These are phyloP conservation scores for Irpex rosettiformis DNA, from an alignment of 1,284 basidiomycete genomes.

Conservation along the genomic window DNA sequence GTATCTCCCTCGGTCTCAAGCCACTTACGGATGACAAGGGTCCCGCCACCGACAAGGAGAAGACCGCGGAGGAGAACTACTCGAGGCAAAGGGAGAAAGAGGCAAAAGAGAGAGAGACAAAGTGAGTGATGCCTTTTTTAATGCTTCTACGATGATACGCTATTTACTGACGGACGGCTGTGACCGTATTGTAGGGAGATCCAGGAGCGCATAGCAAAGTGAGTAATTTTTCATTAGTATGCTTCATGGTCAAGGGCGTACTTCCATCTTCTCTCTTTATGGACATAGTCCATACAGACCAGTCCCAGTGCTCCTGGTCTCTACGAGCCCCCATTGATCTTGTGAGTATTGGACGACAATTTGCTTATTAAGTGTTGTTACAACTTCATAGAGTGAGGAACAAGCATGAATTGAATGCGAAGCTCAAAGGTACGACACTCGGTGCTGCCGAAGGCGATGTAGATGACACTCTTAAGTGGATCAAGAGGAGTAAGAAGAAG, in stretches of 20 bases:
- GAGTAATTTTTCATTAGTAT: slow-evolving; percentile 41
- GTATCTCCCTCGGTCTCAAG: slow-evolving; percentile 91
- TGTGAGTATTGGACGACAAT: slow-evolving; percentile 13
- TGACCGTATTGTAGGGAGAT: slow-evolving; percentile 57
- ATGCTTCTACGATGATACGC: slow-evolving; percentile 12
- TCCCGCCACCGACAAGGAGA: slow-evolving; percentile 67
- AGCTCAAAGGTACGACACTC: slow-evolving; percentile 87
- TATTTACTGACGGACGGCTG: slow-evolving; percentile 17
- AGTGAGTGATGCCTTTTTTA: slow-evolving; percentile 44
- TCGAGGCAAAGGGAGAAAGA: slow-evolving; percentile 67
- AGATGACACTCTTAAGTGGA: slow-evolving; percentile 82
- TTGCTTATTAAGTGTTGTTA: slow-evolving; percentile 43
- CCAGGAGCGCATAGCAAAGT: slow-evolving; percentile 85
- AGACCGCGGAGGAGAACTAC: slow-evolving; percentile 85
- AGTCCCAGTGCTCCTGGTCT: slow-evolving; percentile 3
- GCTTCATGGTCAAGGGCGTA: slow-evolving; percentile 27
- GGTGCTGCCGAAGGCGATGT: slow-evolving; percentile 75
- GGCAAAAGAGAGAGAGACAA: slow-evolving; percentile 69
- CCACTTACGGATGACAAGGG: slow-evolving; percentile 80
- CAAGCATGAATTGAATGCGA: slow-evolving; percentile 84
- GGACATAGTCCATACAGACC: slow-evolving; percentile 24
- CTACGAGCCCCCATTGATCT: neutral
- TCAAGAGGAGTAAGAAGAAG: slow-evolving; percentile 84
- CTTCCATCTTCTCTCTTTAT: slow-evolving; percentile 46
- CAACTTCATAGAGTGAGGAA: slow-evolving; percentile 76